Conservation (phyloP, 2,329 filamentous ascomycete genomes). For the Claviceps spartinae region DNA sequence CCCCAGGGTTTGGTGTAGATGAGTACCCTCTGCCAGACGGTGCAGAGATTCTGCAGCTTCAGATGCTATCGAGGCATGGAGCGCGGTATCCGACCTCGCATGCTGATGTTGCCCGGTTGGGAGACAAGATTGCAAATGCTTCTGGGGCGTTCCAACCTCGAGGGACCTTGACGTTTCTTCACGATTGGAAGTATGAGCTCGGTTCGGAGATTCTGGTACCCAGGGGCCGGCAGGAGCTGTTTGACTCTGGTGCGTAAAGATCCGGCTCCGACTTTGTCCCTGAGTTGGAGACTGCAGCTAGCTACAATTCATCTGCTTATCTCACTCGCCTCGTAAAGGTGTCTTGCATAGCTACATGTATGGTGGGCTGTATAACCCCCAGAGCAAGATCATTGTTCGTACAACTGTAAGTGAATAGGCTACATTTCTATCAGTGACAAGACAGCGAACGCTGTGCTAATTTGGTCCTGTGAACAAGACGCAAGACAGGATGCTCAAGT, state of each 20-base stretch:
- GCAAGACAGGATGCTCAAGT: conserved; percentile 65
- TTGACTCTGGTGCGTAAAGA: conserved; percentile 37
- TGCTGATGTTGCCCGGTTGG: conserved; percentile 40
- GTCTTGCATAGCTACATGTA: conserved; percentile 63
- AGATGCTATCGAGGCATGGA: conserved; percentile 62
- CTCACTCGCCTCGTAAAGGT: conserved; percentile 22
- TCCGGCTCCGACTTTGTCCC: not conserved
- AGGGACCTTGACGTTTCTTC: conserved; percentile 50
- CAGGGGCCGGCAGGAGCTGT: conserved; percentile 59
- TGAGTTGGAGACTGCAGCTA: not conserved
- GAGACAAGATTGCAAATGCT: conserved; percentile 42
- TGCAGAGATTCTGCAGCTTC: conserved; percentile 55
- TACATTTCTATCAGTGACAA: not conserved
- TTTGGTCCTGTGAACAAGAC: conserved; percentile 27
- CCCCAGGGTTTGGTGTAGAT: conserved; percentile 59
- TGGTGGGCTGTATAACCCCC: conserved; percentile 55
- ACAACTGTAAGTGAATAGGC: conserved; percentile 37
- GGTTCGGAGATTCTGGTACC: conserved; percentile 61
- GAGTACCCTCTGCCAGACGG: conserved; percentile 56
- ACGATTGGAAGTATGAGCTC: conserved; percentile 54
- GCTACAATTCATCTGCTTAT: not conserved
- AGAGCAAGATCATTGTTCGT: conserved; percentile 57
- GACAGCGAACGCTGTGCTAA: not conserved
- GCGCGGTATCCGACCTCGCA: conserved; percentile 56
- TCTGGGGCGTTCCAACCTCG: conserved; percentile 39